Percentiles rank a stretch among this genome's conserved stretches.
Conservation (phyloP, 164 flowering plant genomes). For the Cinnamomum micranthum region DNA sequence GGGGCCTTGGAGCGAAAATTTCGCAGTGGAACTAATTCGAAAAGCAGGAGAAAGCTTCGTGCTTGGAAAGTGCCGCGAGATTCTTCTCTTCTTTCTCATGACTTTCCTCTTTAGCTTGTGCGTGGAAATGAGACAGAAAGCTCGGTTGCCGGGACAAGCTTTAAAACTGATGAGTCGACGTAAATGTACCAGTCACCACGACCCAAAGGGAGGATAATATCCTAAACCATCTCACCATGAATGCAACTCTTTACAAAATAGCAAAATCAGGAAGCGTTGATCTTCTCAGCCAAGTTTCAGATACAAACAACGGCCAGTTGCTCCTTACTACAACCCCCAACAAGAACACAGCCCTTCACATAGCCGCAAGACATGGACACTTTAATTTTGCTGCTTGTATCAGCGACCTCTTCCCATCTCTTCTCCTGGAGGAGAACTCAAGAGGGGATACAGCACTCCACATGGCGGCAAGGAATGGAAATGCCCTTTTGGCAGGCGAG, state of each 20-base stretch:
- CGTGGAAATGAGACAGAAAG: too few species aligned
- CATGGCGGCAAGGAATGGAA: background rate
- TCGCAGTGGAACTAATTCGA: too few species aligned
- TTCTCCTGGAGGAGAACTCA: background rate
- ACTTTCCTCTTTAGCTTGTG: too few species aligned
- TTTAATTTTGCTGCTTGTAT: background rate
- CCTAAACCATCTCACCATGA: background rate
- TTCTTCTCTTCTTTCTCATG: too few species aligned
- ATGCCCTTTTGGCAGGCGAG: background rate
- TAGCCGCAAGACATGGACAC: background rate
- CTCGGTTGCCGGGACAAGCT: too few species aligned
- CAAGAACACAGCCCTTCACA: conserved; percentile 1
- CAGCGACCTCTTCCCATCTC: background rate
- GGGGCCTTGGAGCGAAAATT: too few species aligned
- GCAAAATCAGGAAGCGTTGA: background rate
- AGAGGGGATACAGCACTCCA: conserved; percentile 1
- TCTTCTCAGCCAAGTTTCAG: background rate
- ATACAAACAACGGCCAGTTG: background rate
- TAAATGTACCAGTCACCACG: too few species aligned
- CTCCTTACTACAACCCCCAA: background rate
- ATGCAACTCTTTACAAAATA: background rate
- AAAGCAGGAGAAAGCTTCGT: too few species aligned
- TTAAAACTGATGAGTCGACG: too few species aligned
- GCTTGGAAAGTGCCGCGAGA: too few species aligned
- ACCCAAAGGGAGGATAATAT: too few species aligned